Evolutionary conservation across 2,329 filamentous ascomycete species (phyloP).

Genomic region (Plenodomus biglobosus): DNA sequence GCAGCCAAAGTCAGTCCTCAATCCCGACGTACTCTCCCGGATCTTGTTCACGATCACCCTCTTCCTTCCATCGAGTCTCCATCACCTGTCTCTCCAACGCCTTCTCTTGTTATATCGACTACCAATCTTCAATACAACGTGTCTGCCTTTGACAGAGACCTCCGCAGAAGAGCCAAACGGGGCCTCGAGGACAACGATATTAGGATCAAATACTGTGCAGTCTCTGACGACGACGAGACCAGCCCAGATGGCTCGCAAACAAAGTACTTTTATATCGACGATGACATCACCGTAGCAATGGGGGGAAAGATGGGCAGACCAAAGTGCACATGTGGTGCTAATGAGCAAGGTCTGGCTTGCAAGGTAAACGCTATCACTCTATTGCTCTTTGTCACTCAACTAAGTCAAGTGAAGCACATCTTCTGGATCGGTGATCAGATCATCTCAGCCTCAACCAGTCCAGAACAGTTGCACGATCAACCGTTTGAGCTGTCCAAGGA

Average conservation of each 20-base stretch:
- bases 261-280: slow-evolving; percentile 41
- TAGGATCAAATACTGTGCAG: slow-evolving; percentile 40
- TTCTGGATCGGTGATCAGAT: slow-evolving; percentile 44
- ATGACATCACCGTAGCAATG: slow-evolving; percentile 41
- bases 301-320: slow-evolving; percentile 29
- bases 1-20: slow-evolving; percentile 24
- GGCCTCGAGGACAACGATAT: slow-evolving; percentile 41
- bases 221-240: slow-evolving; percentile 23
- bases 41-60: slow-evolving; percentile 26
- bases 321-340: slow-evolving; percentile 40
- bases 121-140: slow-evolving; percentile 41
- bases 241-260: slow-evolving; percentile 15
- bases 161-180: slow-evolving; percentile 34
- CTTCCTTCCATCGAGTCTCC: slow-evolving; percentile 24
- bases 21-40: slow-evolving; percentile 7
- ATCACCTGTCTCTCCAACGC: slow-evolving; percentile 29
- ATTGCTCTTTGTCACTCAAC: background rate
- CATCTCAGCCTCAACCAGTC: slow-evolving; percentile 27
- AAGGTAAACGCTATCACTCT: slow-evolving; percentile 28
- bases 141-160: slow-evolving; percentile 32
- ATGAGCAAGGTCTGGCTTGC: slow-evolving; percentile 37
- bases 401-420: slow-evolving; percentile 35
- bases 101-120: slow-evolving; percentile 37
- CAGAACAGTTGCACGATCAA: slow-evolving; percentile 23
- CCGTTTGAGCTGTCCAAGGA: slow-evolving; percentile 35